Conservation (phyloP, 305 asterid species). For the Fraxinus platypoda region DNA sequence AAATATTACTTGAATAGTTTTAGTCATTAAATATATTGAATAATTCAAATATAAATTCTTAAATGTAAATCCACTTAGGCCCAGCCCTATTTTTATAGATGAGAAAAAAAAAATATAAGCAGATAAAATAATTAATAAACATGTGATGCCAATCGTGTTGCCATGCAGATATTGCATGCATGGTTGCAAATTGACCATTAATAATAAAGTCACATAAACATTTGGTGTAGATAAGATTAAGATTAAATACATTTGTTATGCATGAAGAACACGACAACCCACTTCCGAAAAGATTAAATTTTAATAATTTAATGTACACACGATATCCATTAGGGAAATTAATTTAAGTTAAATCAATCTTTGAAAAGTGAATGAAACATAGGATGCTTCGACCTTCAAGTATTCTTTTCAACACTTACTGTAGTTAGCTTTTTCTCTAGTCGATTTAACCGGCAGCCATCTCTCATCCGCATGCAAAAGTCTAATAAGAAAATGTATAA, state of each 20-base stretch:
- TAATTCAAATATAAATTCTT: neutral
- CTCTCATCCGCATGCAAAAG: neutral
- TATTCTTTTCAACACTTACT: constrained; percentile 34
- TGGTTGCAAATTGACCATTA: constrained; percentile 26
- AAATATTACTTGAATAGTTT: neutral
- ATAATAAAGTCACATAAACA: constrained; percentile 27
- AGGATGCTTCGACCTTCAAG: constrained; percentile 35
- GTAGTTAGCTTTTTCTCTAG: constrained; percentile 36
- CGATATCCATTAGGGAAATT: neutral
- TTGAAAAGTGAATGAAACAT: constrained; percentile 17
- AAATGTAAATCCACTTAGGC: neutral
- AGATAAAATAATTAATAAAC: neutral
- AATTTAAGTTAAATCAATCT: neutral
- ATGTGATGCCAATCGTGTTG: neutral
- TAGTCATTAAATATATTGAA: neutral
- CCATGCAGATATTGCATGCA: neutral
- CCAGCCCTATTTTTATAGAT: too few relatives aligned
- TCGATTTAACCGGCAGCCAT: constrained; percentile 31
- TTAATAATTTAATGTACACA: neutral
- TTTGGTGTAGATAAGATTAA: neutral
- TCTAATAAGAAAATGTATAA: neutral
- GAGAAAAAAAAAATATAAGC: neutral
- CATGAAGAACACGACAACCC: constrained; percentile 43
- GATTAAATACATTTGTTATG: constrained; percentile 19
- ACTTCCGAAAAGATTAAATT: constrained; percentile 30